Base-by-base conservation (phyloP, 208 protist genomes). In the Phytomonas serpens region DNA sequence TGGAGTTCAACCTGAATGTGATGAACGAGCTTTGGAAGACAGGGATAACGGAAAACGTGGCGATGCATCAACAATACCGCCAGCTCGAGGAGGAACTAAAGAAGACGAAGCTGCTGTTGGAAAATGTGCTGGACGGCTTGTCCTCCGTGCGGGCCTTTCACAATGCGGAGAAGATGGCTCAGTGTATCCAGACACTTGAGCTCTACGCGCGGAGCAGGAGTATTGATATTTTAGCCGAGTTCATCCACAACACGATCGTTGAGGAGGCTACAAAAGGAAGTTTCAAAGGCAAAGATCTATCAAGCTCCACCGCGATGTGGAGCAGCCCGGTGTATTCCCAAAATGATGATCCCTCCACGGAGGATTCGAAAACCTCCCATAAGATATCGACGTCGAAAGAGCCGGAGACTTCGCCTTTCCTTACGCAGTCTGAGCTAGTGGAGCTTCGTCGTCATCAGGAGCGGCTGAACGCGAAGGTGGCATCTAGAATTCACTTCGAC, bases 21-120 rank as follows among this genome's bases (percentile, higher is more conserved):
- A 76, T 95, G 34, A 90, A 86, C 37, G 82, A 93, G 47, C 78
- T 94, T 40, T 97, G 92, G 89, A 72, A 83, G 61, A 79, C 77
- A 11, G 87, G 87, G 27, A 80, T 89, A 52, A 85, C 86, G 37
- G 92, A 94, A 32, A 97, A 97, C 71, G 81, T 78, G 2, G 40
- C 79, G 23, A 87, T 97, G 82, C 89, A 97, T 70, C 78, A 86
- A 57, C 83, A 92, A 57, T 95, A 85, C 68, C 83, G 91, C 37
- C 40, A 63, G 3, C 73, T 92, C n/a, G 77, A 83, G 51, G 81
- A 87, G 69, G 74, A 88, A 71, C 38, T 84, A 13, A 84, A 81
- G 38, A 67, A 72, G 19, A 79, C 74, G 31, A 81, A 84, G 62
- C 68, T 92, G 37, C 71, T 97, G 32, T 64, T 97, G 61, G 73